phyloP scores from a whole-genome alignment of 805 yeast species.

The Lipomyces chichibuensis region DNA sequence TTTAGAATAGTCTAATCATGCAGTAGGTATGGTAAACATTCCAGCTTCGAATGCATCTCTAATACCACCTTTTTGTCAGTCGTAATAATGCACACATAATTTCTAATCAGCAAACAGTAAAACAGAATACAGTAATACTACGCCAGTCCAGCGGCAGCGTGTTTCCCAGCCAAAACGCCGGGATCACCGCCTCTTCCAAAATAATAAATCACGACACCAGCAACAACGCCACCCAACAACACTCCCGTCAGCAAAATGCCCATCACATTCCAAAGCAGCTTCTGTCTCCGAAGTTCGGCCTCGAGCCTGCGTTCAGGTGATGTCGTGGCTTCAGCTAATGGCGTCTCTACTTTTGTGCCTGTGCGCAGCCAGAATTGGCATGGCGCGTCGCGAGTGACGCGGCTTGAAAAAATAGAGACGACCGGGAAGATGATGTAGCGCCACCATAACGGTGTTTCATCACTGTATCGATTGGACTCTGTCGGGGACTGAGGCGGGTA shows the following conservation, averaged over 20 bases:
- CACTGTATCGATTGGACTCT: not conserved
- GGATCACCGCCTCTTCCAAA: slow-evolving; percentile 26
- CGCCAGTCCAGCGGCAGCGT: slow-evolving; percentile 2
- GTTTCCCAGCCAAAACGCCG: slow-evolving; percentile 14
- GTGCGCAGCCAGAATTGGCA: slow-evolving; percentile 9
- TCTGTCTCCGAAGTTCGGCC: slow-evolving; percentile 23
- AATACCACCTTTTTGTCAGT: not conserved
- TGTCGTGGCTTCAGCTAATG: slow-evolving; percentile 13
- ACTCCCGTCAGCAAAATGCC: slow-evolving; percentile 23
- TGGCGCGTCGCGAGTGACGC: slow-evolving; percentile 6
- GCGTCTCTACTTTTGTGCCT: slow-evolving; percentile 5
- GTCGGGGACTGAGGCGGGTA: not conserved
- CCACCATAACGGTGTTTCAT: slow-evolving; percentile 16
- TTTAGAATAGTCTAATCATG: not conserved
- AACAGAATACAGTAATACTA: not conserved
- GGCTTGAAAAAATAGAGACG: slow-evolving; percentile 5
- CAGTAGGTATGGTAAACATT: not conserved
- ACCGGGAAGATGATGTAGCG: slow-evolving; percentile 14
- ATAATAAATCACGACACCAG: slow-evolving; percentile 30
- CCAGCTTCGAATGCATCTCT: not conserved
- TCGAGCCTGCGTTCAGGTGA: slow-evolving; percentile 24
- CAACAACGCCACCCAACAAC: slow-evolving; percentile 29
- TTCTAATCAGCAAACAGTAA: not conserved
- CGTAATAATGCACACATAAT: not conserved
- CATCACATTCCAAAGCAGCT: slow-evolving; percentile 23